Conservation (phyloP, 176 grass and related monocot genomes). For the Oryza australiensis region DNA sequence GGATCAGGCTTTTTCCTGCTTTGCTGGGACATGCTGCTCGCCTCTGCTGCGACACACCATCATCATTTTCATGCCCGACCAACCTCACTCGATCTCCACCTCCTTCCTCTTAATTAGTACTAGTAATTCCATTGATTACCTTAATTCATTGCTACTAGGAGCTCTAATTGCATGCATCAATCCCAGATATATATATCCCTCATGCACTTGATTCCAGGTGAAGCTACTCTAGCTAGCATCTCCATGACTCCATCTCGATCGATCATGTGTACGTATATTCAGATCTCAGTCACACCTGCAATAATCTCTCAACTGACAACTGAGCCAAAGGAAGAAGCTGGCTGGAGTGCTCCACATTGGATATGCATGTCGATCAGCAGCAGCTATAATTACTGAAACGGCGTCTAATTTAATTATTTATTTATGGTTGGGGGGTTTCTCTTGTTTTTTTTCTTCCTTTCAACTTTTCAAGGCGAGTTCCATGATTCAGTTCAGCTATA, state of each 20-base stretch:
- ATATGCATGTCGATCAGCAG: background rate
- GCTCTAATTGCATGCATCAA: background rate
- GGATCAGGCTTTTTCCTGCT: slow-evolving; percentile 28
- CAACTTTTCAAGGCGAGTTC: background rate
- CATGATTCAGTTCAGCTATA: background rate
- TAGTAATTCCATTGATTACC: background rate
- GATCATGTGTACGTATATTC: background rate
- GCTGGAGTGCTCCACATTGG: too few species aligned
- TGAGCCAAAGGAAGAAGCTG: background rate
- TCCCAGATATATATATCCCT: background rate
- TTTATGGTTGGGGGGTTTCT: background rate
- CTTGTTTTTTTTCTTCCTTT: background rate
- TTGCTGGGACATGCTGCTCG: slow-evolving; percentile 61
- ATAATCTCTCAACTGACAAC: background rate
- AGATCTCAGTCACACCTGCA: background rate
- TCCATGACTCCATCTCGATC: background rate
- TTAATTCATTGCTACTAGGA: background rate
- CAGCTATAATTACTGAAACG: background rate
- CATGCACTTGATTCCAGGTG: background rate
- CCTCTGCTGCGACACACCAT: slow-evolving; percentile 47
- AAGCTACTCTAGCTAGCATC: background rate
- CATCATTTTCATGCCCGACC: background rate
- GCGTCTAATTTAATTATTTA: background rate
- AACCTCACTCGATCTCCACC: too few species aligned
- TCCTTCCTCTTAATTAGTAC: background rate